Percentiles rank a stretch among this genome's conserved stretches.
Evolutionary conservation across 495 filamentous ascomycete species (phyloP).

Genomic region (Xylaria grammica): DNA sequence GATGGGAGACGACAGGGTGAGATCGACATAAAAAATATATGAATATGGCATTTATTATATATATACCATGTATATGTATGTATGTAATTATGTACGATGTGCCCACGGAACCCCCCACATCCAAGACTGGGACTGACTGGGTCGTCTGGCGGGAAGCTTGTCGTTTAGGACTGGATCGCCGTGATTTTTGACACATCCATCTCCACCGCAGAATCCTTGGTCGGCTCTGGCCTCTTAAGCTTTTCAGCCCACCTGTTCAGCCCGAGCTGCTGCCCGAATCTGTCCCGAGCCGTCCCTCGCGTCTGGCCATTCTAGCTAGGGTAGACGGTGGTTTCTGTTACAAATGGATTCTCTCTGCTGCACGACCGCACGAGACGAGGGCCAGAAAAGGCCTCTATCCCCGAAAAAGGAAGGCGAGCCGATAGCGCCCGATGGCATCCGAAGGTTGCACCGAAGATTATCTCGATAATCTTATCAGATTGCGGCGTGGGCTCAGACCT

Average conservation of each 20-base stretch:
- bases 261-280: no score
- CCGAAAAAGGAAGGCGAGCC: slow-evolving; percentile 2
- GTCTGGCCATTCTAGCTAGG: no score
- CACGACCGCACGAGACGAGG: slow-evolving; percentile 13
- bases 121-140: neutral
- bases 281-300: no score
- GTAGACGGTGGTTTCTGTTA: no score
- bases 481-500: neutral
- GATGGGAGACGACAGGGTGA: neutral
- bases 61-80: neutral
- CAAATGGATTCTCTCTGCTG: slow-evolving; percentile 15
- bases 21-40: slow-evolving; percentile 1
- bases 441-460: neutral
- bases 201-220: neutral
- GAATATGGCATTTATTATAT: neutral
- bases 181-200: neutral
- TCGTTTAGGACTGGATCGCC: neutral
- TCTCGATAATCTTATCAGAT: slow-evolving; percentile 20
- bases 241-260: no score
- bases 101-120: neutral
- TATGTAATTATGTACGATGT: neutral
- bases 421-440: slow-evolving; percentile 1
- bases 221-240: no score
- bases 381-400: neutral
- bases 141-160: neutral